Evolutionary conservation across 768 basidiomycete genomes (phyloP), one percentile per base, ranked within the genome.

Genomic region (Coprinellus aureogranulatus): DNA sequence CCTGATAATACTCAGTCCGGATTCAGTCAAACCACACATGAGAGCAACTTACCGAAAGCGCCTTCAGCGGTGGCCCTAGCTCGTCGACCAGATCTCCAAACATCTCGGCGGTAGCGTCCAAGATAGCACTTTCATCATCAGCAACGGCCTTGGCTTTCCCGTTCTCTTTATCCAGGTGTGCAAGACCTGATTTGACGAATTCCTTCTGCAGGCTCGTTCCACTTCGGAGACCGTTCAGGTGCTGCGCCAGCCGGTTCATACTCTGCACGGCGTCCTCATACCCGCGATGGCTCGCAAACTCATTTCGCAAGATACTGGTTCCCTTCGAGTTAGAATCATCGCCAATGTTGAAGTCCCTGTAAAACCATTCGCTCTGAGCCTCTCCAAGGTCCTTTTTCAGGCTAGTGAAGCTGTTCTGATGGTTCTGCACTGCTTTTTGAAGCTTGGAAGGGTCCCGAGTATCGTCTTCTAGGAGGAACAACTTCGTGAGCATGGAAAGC

Each of bases 241-340:
- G 95, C 67, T 99, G 96, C 1, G 92, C 97, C 4, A 99, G 82
- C 18, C 94, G 78, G 58, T 90, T 95, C 64, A 99, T 77, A 64
- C 88, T 88, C 58, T 86, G 87, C 11, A 98, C 89, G 0, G 91
- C 90, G 60, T 94, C 92, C 61, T 90, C 90, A 58, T 95, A 96
- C 0, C 90, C 87, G 53, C 77, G 75, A 50, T 83, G 73, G 42
- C 66, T 74, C 42, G 70, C 73, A 44, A 66, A 67, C 49, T 51
- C 52, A 39, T 58, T 50, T 27, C 58, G 50, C 12, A 63, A 46
- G 20, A 63, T 59, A 9, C 59, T 61, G 37, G 42, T 59, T 10
- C 55, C 62, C 45, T 62, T 50, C 8, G 50, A 62, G 16, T 48
- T 65, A 41, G 61, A 64, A 31, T 45, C 63, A 22, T 64, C 70